Base-by-base conservation (phyloP, 192 early-diverging fungal genomes). In the Rhizophagus sp. region DNA sequence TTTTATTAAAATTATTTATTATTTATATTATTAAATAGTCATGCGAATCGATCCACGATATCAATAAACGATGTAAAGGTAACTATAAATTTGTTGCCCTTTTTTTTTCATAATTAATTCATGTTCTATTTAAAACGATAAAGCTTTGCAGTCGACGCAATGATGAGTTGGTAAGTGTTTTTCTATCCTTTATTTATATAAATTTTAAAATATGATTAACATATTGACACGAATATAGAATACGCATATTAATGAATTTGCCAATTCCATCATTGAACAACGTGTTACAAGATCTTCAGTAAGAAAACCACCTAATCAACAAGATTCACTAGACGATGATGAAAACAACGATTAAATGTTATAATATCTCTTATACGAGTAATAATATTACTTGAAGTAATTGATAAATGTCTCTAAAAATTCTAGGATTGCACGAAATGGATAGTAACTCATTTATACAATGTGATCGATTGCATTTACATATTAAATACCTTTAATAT, bases 61-160 rank as follows among this genome's bases (percentile, higher is more conserved):
- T 34, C 33, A 15, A 67, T 30, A 10, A n/a, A 67, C 19, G 65
- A 67, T 33, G 65, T 67, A 17, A 67, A 67, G 65, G 65, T 67
- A 67, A 17, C 2, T 33, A 33, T 5, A 12, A 67, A 19, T 5
- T 19, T 7, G 4, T 4, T 6, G 15, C 7, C 52, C 6, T 57
- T 57, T 57, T 57, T 57, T 22, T 4, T 57, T 57, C 17, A 22
- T 7, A 19, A 6, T 22, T n/a, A 22, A 57, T 57, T 57, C 6
- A 22, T 57, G 22, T 7, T 57, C 11, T 47, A n/a, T 57, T 57
- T 57, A 22, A 57, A 19, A 22, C 17, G 3, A 22, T 57, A 6
- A 57, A 57, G 52, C 52, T 57, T 57, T 57, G 52, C 19, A 57
- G 52, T 22, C 52, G 52, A 57, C 52, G 52, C 4, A 57, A 57